A percentile compares a stretch with the other conserved stretches of the same genome.
Evolutionary conservation across 1,139 yeast genomes (phyloP).

Genomic region (Suhomyces atakaporum): DNA sequence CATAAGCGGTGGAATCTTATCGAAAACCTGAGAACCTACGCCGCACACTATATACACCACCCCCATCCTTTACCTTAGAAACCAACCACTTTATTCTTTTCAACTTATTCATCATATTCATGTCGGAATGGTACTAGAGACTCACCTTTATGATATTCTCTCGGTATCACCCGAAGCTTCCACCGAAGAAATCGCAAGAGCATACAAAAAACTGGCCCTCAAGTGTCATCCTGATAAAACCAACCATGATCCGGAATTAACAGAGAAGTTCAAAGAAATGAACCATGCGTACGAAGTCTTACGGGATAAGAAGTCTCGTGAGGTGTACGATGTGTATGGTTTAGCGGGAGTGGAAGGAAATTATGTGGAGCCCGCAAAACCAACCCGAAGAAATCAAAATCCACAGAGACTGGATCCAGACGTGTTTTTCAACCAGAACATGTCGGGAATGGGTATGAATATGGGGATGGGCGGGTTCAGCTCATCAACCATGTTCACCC

Average conservation of each 20-base stretch:
- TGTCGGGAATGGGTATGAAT: slow-evolving; percentile 4
- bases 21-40: slow-evolving; percentile 10
- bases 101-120: not conserved
- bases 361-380: slow-evolving; percentile 15
- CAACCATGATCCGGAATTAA: slow-evolving; percentile 44
- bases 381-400: slow-evolving; percentile 8
- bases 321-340: slow-evolving; percentile 42
- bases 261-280: slow-evolving; percentile 47
- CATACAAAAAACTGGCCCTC: slow-evolving; percentile 44
- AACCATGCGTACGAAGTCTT: slow-evolving; percentile 47
- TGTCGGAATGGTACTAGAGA: slow-evolving; percentile 30
- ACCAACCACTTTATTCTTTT: not conserved
- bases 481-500: slow-evolving; percentile 37
- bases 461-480: slow-evolving; percentile 5
- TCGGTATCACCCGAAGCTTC: slow-evolving; percentile 37
- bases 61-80: not conserved
- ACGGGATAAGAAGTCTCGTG: slow-evolving; percentile 32
- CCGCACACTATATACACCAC: slow-evolving; percentile 4
- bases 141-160: slow-evolving; percentile 41
- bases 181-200: slow-evolving; percentile 41
- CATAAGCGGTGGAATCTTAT: slow-evolving; percentile 14
- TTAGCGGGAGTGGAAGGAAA: slow-evolving; percentile 42
- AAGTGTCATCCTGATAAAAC: slow-evolving; percentile 52
- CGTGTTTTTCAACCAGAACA: slow-evolving; percentile 3
- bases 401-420: not conserved